phyloP scores from a whole-genome alignment of 1,284 basidiomycete species.

The Tilletia indica region DNA sequence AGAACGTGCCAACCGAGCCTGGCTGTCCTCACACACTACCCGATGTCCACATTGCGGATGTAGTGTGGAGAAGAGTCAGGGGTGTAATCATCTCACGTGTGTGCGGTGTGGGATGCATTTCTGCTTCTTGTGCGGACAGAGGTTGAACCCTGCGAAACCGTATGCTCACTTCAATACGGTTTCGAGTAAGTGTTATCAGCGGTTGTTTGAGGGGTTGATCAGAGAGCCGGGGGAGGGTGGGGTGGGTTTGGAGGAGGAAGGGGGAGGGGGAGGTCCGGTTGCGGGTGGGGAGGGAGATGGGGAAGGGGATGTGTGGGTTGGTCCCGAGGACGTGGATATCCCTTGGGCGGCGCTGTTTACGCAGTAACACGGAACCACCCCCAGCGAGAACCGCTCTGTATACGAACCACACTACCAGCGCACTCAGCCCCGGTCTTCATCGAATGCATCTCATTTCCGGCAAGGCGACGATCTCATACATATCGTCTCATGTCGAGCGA shows the following conservation, averaged over 20 bases:
- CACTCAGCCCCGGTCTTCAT: no score
- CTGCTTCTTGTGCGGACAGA: conserved; percentile 38
- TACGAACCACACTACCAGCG: no score
- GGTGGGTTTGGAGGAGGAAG: no score
- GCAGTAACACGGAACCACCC: no score
- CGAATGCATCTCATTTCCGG: no score
- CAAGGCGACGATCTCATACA: no score
- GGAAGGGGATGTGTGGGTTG: background rate
- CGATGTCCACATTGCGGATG: conserved; percentile 35
- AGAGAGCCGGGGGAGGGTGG: background rate
- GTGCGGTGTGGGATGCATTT: conserved; percentile 36
- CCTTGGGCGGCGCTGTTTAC: background rate
- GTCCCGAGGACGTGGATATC: background rate
- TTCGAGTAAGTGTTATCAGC: conserved; percentile 21
- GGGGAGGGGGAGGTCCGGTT: no score
- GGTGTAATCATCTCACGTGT: conserved; percentile 43
- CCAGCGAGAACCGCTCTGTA: no score
- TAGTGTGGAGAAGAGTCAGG: conserved; percentile 35
- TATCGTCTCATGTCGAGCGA: no score
- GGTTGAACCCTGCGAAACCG: conserved; percentile 30
- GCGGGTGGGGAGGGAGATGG: no score
- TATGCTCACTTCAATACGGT: conserved; percentile 31
- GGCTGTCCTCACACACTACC: conserved; percentile 31
- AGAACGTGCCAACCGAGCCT: conserved; percentile 32
- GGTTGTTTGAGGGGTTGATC: conserved; percentile 22